phyloP scores from a whole-genome alignment of 805 yeast species.

The Candida anglica region DNA sequence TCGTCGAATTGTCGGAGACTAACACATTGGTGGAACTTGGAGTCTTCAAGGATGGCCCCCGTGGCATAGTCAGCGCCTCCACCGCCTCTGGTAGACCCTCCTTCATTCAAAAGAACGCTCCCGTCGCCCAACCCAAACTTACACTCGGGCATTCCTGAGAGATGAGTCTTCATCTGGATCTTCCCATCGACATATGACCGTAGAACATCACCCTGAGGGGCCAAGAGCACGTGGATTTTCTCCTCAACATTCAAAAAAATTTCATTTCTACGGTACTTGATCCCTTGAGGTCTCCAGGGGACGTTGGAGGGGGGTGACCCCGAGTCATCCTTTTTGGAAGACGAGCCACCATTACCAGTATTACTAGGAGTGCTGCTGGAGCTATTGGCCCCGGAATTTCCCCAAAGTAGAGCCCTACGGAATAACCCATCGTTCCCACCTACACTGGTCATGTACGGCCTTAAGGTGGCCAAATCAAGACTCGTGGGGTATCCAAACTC shows the following conservation, averaged over 20 bases:
- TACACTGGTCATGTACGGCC: constrained; percentile 2
- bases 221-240: constrained; percentile 65
- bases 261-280: constrained; percentile 79
- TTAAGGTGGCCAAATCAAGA: constrained; percentile 43
- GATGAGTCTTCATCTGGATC: constrained; percentile 63
- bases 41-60: constrained; percentile 62
- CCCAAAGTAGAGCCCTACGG: constrained; percentile 1
- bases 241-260: constrained; percentile 75
- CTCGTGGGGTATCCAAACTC: constrained; percentile 77
- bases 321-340: constrained; percentile 1
- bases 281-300: constrained; percentile 69
- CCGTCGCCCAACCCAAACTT: constrained; percentile 71
- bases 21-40: constrained; percentile 86
- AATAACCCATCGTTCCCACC: constrained; percentile 1
- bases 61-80: not conserved
- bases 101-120: constrained; percentile 15
- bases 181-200: constrained; percentile 75
- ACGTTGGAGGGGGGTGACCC: constrained; percentile 19
- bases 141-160: constrained; percentile 82
- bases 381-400: not conserved
- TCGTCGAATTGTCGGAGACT: constrained; percentile 64
- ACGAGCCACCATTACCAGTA: too few relatives aligned
- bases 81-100: constrained; percentile 2
- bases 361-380: not conserved
- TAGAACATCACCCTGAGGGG: constrained; percentile 58